These are phyloP conservation scores for Xylaria sp. DNA, from an alignment of 2,329 filamentous ascomycete genomes.

Conservation along the genomic window DNA sequence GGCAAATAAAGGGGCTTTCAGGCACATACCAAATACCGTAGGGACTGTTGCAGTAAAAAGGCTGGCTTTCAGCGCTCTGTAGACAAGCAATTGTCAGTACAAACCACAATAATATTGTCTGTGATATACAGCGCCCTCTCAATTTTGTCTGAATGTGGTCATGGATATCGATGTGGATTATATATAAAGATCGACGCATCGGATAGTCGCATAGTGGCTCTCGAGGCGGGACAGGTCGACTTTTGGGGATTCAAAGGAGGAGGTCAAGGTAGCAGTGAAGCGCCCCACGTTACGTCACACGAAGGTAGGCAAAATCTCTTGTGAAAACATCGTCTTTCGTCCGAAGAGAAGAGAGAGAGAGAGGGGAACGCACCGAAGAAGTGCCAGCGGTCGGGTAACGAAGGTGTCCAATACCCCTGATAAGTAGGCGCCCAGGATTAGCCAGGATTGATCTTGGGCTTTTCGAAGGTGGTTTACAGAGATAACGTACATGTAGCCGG, in stretches of 20 bases:
- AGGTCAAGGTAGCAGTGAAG: background rate
- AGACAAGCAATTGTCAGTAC: background rate
- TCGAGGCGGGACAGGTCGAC: background rate
- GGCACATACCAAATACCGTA: conserved; percentile 57
- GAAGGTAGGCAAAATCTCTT: background rate
- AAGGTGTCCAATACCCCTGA: conserved; percentile 53
- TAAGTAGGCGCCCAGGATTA: background rate
- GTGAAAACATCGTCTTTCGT: background rate
- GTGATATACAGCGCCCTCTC: background rate
- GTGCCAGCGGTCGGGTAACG: conserved; percentile 73
- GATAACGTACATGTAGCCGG: conserved; percentile 57
- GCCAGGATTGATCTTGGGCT: background rate
- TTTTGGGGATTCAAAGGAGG: background rate
- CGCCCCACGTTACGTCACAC: background rate
- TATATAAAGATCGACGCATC: background rate
- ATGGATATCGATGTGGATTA: background rate
- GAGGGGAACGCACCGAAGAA: conserved; percentile 43
- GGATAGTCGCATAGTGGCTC: background rate
- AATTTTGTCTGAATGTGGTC: background rate
- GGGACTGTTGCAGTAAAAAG: conserved; percentile 72
- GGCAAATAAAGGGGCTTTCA: background rate
- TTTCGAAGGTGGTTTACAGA: background rate
- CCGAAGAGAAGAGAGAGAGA: background rate
- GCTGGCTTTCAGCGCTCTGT: conserved; percentile 60
- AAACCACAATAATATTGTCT: background rate